Evolutionary conservation across 2,329 filamentous ascomycete genomes (phyloP).

Genomic region (Onygenales sp.): DNA sequence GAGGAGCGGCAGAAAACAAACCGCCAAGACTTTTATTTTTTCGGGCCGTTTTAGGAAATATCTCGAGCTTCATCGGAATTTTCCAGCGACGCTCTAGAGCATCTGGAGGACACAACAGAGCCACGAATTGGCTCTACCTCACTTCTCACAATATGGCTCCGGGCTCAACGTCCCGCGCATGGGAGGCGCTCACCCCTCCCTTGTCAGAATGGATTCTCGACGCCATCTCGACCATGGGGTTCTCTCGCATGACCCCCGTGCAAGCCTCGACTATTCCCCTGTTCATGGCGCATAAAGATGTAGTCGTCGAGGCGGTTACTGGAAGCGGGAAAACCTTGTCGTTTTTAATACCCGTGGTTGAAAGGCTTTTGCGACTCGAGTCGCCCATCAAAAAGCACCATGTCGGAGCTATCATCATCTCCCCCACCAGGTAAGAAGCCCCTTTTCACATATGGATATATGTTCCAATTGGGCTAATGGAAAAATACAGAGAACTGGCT

Average conservation of each 20-base stretch:
- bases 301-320: slow-evolving; percentile 86
- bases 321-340: slow-evolving; percentile 85
- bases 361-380: slow-evolving; percentile 68
- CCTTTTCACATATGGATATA: background rate
- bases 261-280: slow-evolving; percentile 85
- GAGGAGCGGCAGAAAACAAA: slow-evolving; percentile 1
- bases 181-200: slow-evolving; percentile 60
- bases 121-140: no score
- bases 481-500: slow-evolving; percentile 62
- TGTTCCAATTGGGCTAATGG: slow-evolving; percentile 6
- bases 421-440: slow-evolving; percentile 57
- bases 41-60: background rate
- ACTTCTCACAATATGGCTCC: background rate
- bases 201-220: slow-evolving; percentile 79
- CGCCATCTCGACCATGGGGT: slow-evolving; percentile 75
- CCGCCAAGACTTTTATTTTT: background rate
- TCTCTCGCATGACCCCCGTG: slow-evolving; percentile 83
- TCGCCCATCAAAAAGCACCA: slow-evolving; percentile 84
- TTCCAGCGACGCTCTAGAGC: background rate
- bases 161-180: slow-evolving; percentile 42
- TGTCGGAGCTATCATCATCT: slow-evolving; percentile 82
- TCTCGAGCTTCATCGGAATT: background rate
- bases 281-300: slow-evolving; percentile 82
- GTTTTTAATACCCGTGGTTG: slow-evolving; percentile 74
- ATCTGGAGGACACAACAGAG: no score